A percentile compares a stretch with the other conserved stretches of the same genome.
Evolutionary conservation across 2,329 filamentous ascomycete species (phyloP).

Genomic region (Helotiales sp.): DNA sequence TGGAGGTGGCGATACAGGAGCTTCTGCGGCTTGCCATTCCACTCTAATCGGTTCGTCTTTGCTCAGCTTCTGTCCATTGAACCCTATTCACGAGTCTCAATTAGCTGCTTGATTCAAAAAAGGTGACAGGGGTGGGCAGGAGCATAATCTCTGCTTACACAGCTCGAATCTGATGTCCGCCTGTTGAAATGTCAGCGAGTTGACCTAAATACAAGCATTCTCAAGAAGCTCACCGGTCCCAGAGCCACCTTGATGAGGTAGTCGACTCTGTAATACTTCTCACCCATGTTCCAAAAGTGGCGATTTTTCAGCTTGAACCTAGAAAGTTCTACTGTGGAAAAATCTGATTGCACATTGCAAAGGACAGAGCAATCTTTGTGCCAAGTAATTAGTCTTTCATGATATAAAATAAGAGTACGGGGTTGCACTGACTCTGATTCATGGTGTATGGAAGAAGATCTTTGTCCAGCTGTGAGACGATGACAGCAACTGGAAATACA

Average conservation of each 20-base stretch:
- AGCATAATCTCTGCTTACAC: background rate
- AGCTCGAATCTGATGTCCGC: background rate
- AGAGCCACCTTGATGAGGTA: slow-evolving; percentile 26
- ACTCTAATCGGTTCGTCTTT: slow-evolving; percentile 22
- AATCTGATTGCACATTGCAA: slow-evolving; percentile 24
- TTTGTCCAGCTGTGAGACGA: slow-evolving; percentile 21
- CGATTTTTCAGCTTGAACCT: slow-evolving; percentile 30
- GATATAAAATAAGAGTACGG: background rate
- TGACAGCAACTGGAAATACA: slow-evolving; percentile 18
- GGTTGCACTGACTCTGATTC: slow-evolving; percentile 15
- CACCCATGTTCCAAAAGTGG: slow-evolving; percentile 25
- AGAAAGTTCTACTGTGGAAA: slow-evolving; percentile 20
- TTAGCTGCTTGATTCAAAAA: background rate
- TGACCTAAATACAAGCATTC: background rate
- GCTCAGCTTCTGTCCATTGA: slow-evolving; percentile 21
- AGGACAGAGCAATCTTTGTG: slow-evolving; percentile 12
- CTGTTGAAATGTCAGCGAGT: background rate
- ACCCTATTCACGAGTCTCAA: background rate
- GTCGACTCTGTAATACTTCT: slow-evolving; percentile 27
- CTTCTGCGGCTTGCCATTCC: slow-evolving; percentile 21
- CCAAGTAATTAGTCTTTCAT: background rate
- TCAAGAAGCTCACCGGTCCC: slow-evolving; percentile 12
- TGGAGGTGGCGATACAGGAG: slow-evolving; percentile 42
- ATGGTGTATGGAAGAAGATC: slow-evolving; percentile 19
- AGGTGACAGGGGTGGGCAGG: background rate